These are phyloP conservation scores for Trichoderma hamatum DNA, from an alignment of 2,329 filamentous ascomycete genomes.

Conservation along the genomic window DNA sequence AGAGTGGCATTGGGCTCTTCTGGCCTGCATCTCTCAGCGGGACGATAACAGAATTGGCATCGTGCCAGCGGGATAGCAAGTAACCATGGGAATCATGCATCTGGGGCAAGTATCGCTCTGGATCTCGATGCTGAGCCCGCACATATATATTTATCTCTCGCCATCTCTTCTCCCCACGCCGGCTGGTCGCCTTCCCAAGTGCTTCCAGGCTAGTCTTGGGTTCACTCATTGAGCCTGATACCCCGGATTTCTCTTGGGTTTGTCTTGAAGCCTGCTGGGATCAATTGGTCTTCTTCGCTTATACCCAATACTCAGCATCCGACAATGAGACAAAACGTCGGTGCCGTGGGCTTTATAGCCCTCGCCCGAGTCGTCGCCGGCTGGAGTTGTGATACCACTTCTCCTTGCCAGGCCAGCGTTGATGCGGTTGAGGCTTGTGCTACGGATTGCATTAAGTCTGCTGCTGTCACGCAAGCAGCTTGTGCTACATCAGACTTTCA, in stretches of 20 bases:
- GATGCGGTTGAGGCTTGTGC: slow-evolving; percentile 35
- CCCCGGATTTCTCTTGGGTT: slow-evolving; percentile 1
- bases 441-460: slow-evolving; percentile 34
- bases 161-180: not conserved
- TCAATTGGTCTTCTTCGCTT: not conserved
- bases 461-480: slow-evolving; percentile 31
- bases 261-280: not conserved
- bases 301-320: not conserved
- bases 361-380: slow-evolving; percentile 30
- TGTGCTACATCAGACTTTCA: slow-evolving; percentile 33
- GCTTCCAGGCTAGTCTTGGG: not conserved
- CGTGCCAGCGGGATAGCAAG: not conserved
- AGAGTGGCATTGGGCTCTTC: slow-evolving; percentile 6
- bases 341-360: slow-evolving; percentile 28
- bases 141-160: slow-evolving; percentile 8
- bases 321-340: slow-evolving; percentile 15
- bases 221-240: not conserved
- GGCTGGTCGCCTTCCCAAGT: not conserved
- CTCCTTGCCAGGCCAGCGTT: slow-evolving; percentile 34
- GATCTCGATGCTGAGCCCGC: not conserved
- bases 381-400: slow-evolving; percentile 30
- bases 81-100: not conserved
- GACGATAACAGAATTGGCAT: not conserved
- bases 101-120: not conserved
- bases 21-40: not conserved